A percentile compares a stretch with the other conserved stretches of the same genome.
Conservation (phyloP, 2,329 filamentous ascomycete species). For the Colletotrichum sojae region DNA sequence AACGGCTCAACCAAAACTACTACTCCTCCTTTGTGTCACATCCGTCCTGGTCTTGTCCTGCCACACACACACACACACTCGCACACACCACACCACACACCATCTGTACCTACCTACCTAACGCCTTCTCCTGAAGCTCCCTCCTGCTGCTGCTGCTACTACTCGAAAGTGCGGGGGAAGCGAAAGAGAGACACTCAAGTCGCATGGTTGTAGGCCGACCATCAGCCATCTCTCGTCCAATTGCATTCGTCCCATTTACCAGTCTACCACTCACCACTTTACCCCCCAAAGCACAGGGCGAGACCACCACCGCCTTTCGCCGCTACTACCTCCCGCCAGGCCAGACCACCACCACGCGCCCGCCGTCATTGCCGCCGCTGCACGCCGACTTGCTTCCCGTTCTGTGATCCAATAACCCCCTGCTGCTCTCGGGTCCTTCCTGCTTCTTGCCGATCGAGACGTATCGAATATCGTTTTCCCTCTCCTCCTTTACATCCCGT, state of each 20-base stretch:
- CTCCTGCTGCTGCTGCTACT: conserved; percentile 3
- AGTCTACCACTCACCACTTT: conserved; percentile 10
- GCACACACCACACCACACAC: conserved; percentile 14
- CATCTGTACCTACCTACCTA: conserved; percentile 3
- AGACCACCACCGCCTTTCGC: conserved; percentile 23
- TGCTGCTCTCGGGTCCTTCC: conserved; percentile 40
- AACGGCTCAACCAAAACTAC: conserved; percentile 11
- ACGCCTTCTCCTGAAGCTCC: conserved; percentile 37
- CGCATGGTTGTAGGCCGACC: conserved; percentile 37
- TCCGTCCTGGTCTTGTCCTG: conserved; percentile 27
- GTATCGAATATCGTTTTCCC: conserved; percentile 34
- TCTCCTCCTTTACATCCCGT: conserved; percentile 26
- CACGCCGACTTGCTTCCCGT: conserved; percentile 38
- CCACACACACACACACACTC: conserved; percentile 31
- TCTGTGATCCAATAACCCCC: conserved; percentile 28
- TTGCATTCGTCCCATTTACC: conserved; percentile 36
- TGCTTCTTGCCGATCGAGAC: conserved; percentile 39
- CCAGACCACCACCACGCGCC: conserved; percentile 22
- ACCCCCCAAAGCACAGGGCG: conserved; percentile 14
- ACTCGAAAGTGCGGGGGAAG: conserved; percentile 37
- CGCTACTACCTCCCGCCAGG: conserved; percentile 15
- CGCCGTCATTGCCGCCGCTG: conserved; percentile 21
- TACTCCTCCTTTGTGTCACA: conserved; percentile 32
- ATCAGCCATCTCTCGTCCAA: conserved; percentile 32
- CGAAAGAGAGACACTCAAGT: conserved; percentile 25